Percentiles rank a stretch among this genome's conserved stretches.
These are phyloP conservation scores for Citropsis articulata DNA, from an alignment of 345 rosid genomes.

Conservation along the genomic window DNA sequence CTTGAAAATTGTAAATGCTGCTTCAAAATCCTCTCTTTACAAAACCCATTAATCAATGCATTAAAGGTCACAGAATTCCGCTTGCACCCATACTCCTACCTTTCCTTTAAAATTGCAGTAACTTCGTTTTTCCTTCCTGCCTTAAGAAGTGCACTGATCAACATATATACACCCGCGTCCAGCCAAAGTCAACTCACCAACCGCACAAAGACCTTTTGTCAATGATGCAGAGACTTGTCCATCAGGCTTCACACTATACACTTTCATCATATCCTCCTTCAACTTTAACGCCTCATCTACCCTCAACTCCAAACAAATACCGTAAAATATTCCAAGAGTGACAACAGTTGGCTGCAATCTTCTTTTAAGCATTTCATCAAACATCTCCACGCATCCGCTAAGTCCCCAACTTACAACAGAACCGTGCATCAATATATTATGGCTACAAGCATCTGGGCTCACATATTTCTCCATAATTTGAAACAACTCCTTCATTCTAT, in stretches of 20 bases:
- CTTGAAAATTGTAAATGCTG: slow-evolving; percentile 27
- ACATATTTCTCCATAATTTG: slow-evolving; percentile 33
- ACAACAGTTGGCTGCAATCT: slow-evolving; percentile 44
- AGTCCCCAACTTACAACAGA: slow-evolving; percentile 29
- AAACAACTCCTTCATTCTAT: slow-evolving; percentile 39
- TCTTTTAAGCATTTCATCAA: slow-evolving; percentile 59
- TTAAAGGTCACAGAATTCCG: slow-evolving; percentile 62
- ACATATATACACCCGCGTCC: slow-evolving; percentile 53
- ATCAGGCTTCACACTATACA: too few species aligned
- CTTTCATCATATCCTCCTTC: slow-evolving; percentile 55
- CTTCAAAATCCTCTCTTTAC: slow-evolving; percentile 49
- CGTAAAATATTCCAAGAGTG: slow-evolving; percentile 55
- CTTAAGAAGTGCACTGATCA: slow-evolving; percentile 47
- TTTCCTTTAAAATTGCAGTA: too few species aligned
- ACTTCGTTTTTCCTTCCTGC: too few species aligned
- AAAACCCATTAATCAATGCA: slow-evolving; percentile 51
- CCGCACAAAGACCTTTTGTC: slow-evolving; percentile 49
- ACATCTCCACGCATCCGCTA: slow-evolving; percentile 46
- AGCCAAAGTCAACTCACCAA: slow-evolving; percentile 51
- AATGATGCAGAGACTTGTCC: slow-evolving; percentile 37
- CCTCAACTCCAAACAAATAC: slow-evolving; percentile 41
- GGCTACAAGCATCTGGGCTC: slow-evolving; percentile 68
- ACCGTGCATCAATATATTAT: slow-evolving; percentile 56
- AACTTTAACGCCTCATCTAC: slow-evolving; percentile 62
- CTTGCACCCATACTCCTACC: too few species aligned